A percentile compares a stretch with the other conserved stretches of the same genome.
These are phyloP conservation scores for Amylocystis lapponica DNA, from an alignment of 768 basidiomycete genomes.

Conservation along the genomic window DNA sequence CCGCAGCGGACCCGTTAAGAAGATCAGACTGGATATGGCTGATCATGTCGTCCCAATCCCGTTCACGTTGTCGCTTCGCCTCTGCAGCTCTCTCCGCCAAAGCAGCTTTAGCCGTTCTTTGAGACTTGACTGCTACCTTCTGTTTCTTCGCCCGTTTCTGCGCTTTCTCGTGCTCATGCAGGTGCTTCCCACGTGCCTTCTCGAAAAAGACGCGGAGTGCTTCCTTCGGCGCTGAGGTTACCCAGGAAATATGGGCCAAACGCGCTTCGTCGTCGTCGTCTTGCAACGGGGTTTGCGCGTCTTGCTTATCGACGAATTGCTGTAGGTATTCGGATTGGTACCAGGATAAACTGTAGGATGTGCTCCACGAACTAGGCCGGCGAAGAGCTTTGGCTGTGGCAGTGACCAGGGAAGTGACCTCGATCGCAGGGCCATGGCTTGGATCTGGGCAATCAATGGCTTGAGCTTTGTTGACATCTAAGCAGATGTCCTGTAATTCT, in stretches of 20 bases:
- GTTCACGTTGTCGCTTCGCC: slow-evolving; percentile 50
- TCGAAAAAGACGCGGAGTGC: slow-evolving; percentile 42
- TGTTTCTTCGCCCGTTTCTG: slow-evolving; percentile 19
- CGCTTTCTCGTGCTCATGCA: slow-evolving; percentile 39
- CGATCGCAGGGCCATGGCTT: too few relatives aligned
- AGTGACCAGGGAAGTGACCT: too few relatives aligned
- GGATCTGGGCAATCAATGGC: too few relatives aligned
- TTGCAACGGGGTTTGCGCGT: slow-evolving; percentile 43
- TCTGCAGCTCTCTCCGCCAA: slow-evolving; percentile 63
- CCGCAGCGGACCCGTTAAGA: slow-evolving; percentile 39
- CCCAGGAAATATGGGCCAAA: slow-evolving; percentile 44
- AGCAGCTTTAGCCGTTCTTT: slow-evolving; percentile 35
- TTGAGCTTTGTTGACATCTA: slow-evolving; percentile 31
- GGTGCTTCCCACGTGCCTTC: slow-evolving; percentile 32
- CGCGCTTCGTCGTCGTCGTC: slow-evolving; percentile 35
- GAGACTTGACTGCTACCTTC: slow-evolving; percentile 19
- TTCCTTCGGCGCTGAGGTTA: slow-evolving; percentile 50
- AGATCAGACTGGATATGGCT: slow-evolving; percentile 47
- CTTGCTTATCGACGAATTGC: slow-evolving; percentile 38
- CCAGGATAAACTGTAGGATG: slow-evolving; percentile 57
- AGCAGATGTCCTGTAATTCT: slow-evolving; percentile 43
- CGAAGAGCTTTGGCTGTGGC: slow-evolving; percentile 47
- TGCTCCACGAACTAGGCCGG: slow-evolving; percentile 53
- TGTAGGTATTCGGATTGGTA: slow-evolving; percentile 63
- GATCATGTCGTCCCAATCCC: slow-evolving; percentile 61